These are phyloP conservation scores for Simplicillium aogashimaense DNA, from an alignment of 2,329 filamentous ascomycete genomes.

Conservation along the genomic window DNA sequence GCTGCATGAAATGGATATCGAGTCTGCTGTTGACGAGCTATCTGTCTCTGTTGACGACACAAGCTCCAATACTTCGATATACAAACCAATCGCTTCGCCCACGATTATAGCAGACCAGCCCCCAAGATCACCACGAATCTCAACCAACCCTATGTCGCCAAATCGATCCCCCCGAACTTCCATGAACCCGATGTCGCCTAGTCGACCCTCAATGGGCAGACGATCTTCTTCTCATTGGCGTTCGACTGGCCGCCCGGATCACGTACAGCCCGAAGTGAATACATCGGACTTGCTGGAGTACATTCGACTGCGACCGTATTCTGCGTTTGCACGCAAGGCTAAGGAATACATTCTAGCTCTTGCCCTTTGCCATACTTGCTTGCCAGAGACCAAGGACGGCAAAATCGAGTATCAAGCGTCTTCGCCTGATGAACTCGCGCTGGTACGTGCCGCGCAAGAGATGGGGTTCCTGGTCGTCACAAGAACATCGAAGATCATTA, in stretches of 20 bases:
- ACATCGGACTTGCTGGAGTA: slow-evolving; percentile 72
- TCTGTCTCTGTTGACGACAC: slow-evolving; percentile 11
- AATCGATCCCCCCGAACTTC: slow-evolving; percentile 19
- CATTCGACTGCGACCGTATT: slow-evolving; percentile 64
- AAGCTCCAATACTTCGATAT: slow-evolving; percentile 15
- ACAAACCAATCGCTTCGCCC: slow-evolving; percentile 14
- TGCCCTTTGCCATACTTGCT: slow-evolving; percentile 82
- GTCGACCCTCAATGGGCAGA: slow-evolving; percentile 21
- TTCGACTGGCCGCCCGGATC: slow-evolving; percentile 36
- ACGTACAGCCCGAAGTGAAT: slow-evolving; percentile 44
- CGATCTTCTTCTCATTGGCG: slow-evolving; percentile 41
- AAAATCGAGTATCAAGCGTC: slow-evolving; percentile 76
- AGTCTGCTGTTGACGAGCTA: slow-evolving; percentile 13
- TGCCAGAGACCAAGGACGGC: slow-evolving; percentile 65
- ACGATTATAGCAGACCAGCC: too few relatives aligned
- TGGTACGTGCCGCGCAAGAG: slow-evolving; percentile 77
- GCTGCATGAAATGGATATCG: slow-evolving; percentile 70
- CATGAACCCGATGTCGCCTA: slow-evolving; percentile 15
- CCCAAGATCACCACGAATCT: slow-evolving; percentile 1
- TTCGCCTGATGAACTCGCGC: slow-evolving; percentile 80
- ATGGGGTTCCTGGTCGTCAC: slow-evolving; percentile 71
- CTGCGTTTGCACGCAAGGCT: slow-evolving; percentile 67
- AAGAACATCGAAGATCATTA: slow-evolving; percentile 61
- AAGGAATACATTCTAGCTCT: slow-evolving; percentile 76
- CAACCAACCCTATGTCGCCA: slow-evolving; percentile 14